phyloP scores from a whole-genome alignment of 176 grass and related monocot genomes.

The Coix lacrymajobi region DNA sequence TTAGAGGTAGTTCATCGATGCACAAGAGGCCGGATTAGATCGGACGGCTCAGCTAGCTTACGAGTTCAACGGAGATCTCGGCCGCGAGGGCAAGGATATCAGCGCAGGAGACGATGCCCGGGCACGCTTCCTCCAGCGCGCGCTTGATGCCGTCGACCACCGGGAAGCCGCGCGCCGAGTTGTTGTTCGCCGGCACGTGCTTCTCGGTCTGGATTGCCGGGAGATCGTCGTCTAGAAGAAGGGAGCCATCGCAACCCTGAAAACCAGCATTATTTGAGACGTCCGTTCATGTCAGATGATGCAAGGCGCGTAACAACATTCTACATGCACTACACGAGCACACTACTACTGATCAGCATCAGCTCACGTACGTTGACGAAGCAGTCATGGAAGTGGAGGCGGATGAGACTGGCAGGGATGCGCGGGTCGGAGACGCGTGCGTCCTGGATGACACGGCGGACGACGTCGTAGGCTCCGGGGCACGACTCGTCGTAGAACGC shows the following conservation, averaged over 20 bases:
- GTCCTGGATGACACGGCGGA: slow-evolving; percentile 23
- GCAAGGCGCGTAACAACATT: neutral
- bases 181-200: neutral
- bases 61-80: slow-evolving; percentile 12
- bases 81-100: slow-evolving; percentile 26
- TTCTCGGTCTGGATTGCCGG: slow-evolving; percentile 23
- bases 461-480: neutral
- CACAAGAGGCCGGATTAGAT: neutral
- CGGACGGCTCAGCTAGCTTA: neutral
- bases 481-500: slow-evolving; percentile 14
- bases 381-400: slow-evolving; percentile 24
- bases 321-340: neutral
- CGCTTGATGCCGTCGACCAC: slow-evolving; percentile 38
- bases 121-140: slow-evolving; percentile 1
- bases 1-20: neutral
- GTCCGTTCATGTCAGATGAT: neutral
- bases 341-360: neutral
- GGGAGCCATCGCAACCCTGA: slow-evolving; percentile 21
- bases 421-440: slow-evolving; percentile 16
- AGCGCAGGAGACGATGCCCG: slow-evolving; percentile 27
- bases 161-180: slow-evolving; percentile 9
- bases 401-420: slow-evolving; percentile 24
- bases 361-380: slow-evolving; percentile 25
- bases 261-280: neutral
- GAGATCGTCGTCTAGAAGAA: slow-evolving; percentile 13